Evolutionary conservation across 495 filamentous ascomycete genomes (phyloP).

Genomic region (Penicillium longicatenatum): DNA sequence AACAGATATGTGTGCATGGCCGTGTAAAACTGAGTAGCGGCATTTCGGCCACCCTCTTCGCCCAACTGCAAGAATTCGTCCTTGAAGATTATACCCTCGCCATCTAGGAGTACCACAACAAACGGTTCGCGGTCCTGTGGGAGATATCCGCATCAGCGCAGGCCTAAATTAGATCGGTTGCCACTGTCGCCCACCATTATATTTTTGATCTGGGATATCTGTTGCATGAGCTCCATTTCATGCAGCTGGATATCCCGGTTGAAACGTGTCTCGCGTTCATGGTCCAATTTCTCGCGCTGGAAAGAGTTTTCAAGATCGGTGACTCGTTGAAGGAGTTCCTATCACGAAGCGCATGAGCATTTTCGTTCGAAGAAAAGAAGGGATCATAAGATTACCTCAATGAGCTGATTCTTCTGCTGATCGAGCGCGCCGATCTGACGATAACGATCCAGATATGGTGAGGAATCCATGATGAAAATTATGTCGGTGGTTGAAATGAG

Average conservation of each 20-base stretch:
- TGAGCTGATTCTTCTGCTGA: constrained; percentile 54
- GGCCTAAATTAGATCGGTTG: not conserved
- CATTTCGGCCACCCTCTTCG: constrained; percentile 68
- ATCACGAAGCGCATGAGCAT: constrained; percentile 21
- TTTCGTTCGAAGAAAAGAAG: constrained; percentile 10
- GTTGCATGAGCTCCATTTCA: constrained; percentile 55
- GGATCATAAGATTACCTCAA: constrained; percentile 41
- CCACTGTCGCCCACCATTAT: constrained; percentile 46
- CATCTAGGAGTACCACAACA: constrained; percentile 74
- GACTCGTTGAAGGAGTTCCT: constrained; percentile 54
- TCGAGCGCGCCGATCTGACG: constrained; percentile 49
- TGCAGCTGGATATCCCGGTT: constrained; percentile 56
- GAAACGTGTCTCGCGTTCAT: constrained; percentile 56
- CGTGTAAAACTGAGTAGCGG: constrained; percentile 61
- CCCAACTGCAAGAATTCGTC: constrained; percentile 65
- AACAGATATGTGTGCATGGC: constrained; percentile 53
- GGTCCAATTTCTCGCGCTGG: constrained; percentile 51
- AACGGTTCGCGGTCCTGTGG: constrained; percentile 73
- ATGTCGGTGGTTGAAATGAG: not conserved
- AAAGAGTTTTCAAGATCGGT: constrained; percentile 49
- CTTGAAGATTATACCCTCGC: constrained; percentile 75
- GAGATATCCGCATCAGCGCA: constrained; percentile 24
- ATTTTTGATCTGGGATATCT: constrained; percentile 50
- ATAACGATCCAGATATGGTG: constrained; percentile 48
- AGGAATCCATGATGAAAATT: constrained; percentile 31